Evolutionary conservation across 2,329 filamentous ascomycete genomes (phyloP), one percentile per base, ranked within the genome.

Genomic region (Hymenoscyphus occultus): DNA sequence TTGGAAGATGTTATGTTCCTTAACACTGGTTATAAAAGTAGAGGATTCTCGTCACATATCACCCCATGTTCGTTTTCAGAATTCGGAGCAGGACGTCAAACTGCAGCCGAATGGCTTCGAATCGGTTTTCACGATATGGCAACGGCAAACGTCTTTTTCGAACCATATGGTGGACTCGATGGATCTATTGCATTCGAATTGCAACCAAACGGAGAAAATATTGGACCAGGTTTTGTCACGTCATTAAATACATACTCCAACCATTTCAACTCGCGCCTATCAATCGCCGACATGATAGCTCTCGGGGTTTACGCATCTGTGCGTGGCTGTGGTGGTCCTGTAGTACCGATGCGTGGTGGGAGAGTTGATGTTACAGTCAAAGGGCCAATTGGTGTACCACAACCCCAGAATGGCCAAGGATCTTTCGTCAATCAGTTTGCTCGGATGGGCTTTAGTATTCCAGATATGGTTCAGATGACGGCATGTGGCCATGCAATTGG

Each of bases 1-100:
- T 76, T 89, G 65, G 86, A 89, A 74, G 86, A 87, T 74, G 83
- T 88, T 68, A 84, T 88, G 79, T 86, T 82, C 71, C 83, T 88
- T 70, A 82, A 83, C 61, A 77, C 79, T 40, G 84, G 84, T 2
- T 84, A 85, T 71, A 78, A 80, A 57, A 79, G 81, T 39, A 80
- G 84, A 67, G 80, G 82, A 51, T 87, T 89, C 72, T 81, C 84
- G 57, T 80, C 81, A 61, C 80, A 80, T 14, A 82, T 89, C 63
- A 84, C 80, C 40, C 86, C 85, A 5, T 88, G 86, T 75, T 78
- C 78, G 56, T 83, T 79, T 67, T 80, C 84, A 64, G 80, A 81
- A 22, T 80, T 81, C 0, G 83, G 82, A 0, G 78, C 81, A 1
- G 86, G 85, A 57, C 82, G 85, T 59, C 79, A 83, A 45, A 85